These are phyloP conservation scores for Trichoderma koningiopsis DNA, from an alignment of 2,329 filamentous ascomycete species.

Conservation along the genomic window DNA sequence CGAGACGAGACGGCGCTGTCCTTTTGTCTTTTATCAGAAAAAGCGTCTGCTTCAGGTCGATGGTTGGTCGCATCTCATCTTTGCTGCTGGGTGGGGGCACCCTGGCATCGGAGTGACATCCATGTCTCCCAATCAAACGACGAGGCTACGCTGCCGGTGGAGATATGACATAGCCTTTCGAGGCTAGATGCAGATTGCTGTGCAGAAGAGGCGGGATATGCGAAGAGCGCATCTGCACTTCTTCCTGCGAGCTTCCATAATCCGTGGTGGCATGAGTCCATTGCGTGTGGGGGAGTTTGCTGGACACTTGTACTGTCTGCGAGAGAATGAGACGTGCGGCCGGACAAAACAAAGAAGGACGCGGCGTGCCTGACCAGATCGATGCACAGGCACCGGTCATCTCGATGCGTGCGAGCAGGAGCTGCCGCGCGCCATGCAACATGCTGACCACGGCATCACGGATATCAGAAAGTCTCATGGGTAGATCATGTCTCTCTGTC, in stretches of 20 bases:
- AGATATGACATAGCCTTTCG: constrained; percentile 26
- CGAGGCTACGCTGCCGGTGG: constrained; percentile 10
- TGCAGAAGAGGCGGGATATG: constrained; percentile 3
- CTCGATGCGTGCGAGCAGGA: not conserved
- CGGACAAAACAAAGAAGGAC: not conserved
- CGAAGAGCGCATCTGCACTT: not conserved
- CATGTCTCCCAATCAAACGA: constrained; percentile 22
- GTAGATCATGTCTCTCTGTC: constrained; percentile 7
- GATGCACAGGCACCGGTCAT: not conserved
- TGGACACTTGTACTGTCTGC: too few species aligned
- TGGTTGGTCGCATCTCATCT: constrained; percentile 25
- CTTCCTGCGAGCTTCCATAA: not conserved
- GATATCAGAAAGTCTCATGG: constrained; percentile 22
- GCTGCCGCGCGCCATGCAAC: not conserved
- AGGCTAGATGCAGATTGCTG: constrained; percentile 20
- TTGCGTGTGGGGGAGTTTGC: not conserved
- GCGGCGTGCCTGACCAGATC: not conserved
- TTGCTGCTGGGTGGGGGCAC: not conserved
- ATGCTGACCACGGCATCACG: constrained; percentile 16
- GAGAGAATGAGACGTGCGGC: not conserved
- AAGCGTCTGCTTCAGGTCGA: constrained; percentile 7
- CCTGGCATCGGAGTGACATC: constrained; percentile 26
- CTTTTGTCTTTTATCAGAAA: constrained; percentile 20
- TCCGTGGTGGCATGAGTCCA: not conserved
- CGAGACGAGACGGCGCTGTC: constrained; percentile 20